Base-by-base conservation (phyloP, 2,329 filamentous ascomycete genomes). In the Ceratocystis ficicola region DNA sequence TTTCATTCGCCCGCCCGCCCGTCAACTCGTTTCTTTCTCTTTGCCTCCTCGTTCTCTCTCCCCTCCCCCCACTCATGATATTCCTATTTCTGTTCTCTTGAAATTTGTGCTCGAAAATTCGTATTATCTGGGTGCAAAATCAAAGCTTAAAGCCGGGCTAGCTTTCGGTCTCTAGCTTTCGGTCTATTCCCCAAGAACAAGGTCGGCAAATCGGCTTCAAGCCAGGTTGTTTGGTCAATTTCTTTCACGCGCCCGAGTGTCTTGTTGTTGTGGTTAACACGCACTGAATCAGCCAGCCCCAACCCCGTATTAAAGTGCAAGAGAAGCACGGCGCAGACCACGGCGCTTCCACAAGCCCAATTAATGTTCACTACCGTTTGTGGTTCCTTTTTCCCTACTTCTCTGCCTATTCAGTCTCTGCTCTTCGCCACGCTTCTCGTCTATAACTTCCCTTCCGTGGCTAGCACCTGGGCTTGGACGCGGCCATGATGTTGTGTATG, bases 241-340 rank as follows among this genome's bases (percentile, higher is more conserved):
- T 28, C 52, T 57, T n/a, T 28, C 36, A 57, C 52, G 52, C 22
- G 52, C 52, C 52, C 52, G 22, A 57, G 52, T 57, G 52, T 57
- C 52, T 12, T 57, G 52, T 17, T 30, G 10, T 30, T 10, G 10
- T 57, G 6, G 12, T 28, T 5, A 22, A 55, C 50, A 22, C 20
- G 22, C 20, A 28, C 22, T 6, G 8, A 55, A 30, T 12, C 22
- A 55, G 7, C 22, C 20, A 25, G 12, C 8, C 25, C 20, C 52
- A 30, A 30, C 28, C 22, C 52, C 52, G 22, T 55, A 15, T 55
- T 55, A 3, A 32, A 50, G n/a, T 10, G 7, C n/a, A 50, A 22
- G 6, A 50, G 22, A 50, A n/a, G 46, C 46, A 10, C 46, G 3
- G 46, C 46, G 46, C 46, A 50, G 46, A 50, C 15, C 8, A 22